Base-by-base conservation (phyloP, 1,284 basidiomycete genomes). In the Apiotrichum sp. region DNA sequence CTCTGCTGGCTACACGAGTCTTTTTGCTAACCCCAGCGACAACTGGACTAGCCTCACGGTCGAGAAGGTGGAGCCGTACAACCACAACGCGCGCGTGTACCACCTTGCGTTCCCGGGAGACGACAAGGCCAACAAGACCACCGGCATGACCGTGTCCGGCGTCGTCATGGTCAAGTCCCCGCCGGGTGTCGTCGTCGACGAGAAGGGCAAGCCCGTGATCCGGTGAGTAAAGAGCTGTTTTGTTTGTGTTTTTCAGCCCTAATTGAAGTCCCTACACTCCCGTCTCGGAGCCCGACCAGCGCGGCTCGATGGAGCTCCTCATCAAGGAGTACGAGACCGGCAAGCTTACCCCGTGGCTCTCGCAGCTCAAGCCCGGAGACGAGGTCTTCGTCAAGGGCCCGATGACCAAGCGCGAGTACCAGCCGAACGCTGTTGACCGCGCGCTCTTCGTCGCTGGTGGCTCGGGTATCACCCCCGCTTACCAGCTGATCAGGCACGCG, bases 361-460 rank as follows among this genome's bases (percentile, higher is more conserved):
- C 84, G 64, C 74, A 47, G 70, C 71, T 85, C 57, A 81, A 90
- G 80, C 83, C 84, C 43, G 95, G 95, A 31, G 88, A 93, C 67
- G 84, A 83, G 61, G 79, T 98, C 55, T 77, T 84, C 36, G 82
- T 98, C 78, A 98, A 98, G 80, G 95, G 90, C 14, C 93, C 93
- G 13, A 83, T 93, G 61, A 71, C 78, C 57, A 97, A 96, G 77
- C 87, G 86, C 78, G 81, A 84, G 41, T 92, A 86, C 80, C 84
- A 88, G 75, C 87, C 81, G 65, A 93, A 93, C 74, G 83, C 88
- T 71, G 87, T 90, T 61, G 87, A 93, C 50, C 79, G 89, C 65
- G 86, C 96, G 58, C 88, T 86, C 40, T 80, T 95, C 70, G 88
- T 98, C 66, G 90, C 89, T 43, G 95, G 95, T 43, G 78, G 78